These are phyloP conservation scores for Beauveria sp. DNA, from an alignment of 2,329 filamentous ascomycete genomes.

Conservation along the genomic window DNA sequence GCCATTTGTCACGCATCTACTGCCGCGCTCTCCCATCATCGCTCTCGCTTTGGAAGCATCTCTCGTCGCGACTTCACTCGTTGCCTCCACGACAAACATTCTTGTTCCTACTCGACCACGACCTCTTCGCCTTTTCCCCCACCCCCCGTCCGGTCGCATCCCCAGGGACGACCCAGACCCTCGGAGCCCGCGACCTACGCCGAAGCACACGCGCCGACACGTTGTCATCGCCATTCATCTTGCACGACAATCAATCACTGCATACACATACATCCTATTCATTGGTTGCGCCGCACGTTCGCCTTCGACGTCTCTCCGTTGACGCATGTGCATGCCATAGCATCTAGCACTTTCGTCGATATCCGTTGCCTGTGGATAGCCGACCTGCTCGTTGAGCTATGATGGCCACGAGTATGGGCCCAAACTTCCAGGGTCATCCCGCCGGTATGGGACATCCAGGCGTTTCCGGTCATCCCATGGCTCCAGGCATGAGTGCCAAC, in stretches of 20 bases:
- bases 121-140: not conserved
- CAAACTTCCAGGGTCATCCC: constrained; percentile 59
- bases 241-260: not conserved
- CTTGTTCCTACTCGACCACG: not conserved
- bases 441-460: constrained; percentile 65
- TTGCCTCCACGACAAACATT: not conserved
- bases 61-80: not conserved
- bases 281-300: not conserved
- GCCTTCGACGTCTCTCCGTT: not conserved
- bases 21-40: constrained; percentile 12
- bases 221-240: not conserved
- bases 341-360: constrained; percentile 40
- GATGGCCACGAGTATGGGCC: constrained; percentile 61
- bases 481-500: constrained; percentile 57
- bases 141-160: constrained; percentile 9
- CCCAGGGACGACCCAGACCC: constrained; percentile 12
- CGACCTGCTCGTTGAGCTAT: constrained; percentile 41
- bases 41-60: constrained; percentile 8
- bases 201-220: constrained; percentile 3
- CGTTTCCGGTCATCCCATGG: constrained; percentile 58
- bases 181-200: constrained; percentile 4
- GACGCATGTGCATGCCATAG: constrained; percentile 41
- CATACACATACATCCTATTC: not conserved
- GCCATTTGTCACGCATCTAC: constrained; percentile 7
- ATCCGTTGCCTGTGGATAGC: constrained; percentile 53